These are phyloP conservation scores for Bolboschoenus planiculmis DNA, from an alignment of 176 grass and related monocot genomes.

Conservation along the genomic window DNA sequence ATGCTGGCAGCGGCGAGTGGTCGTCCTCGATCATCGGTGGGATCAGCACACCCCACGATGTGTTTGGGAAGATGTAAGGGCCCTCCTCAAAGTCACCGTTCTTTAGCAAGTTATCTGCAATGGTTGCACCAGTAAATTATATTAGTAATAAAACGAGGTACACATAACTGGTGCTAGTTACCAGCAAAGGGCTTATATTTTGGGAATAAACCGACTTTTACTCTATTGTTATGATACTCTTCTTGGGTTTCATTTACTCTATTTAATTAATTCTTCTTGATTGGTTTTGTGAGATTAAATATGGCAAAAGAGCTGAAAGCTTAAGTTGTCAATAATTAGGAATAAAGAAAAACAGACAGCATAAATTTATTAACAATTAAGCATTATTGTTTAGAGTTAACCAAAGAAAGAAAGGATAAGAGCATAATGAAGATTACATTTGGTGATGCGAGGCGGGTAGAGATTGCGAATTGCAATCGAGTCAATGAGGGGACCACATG, in stretches of 20 bases:
- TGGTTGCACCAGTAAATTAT: background rate
- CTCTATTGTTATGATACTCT: background rate
- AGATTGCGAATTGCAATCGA: slow-evolving; percentile 54
- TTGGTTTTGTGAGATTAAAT: background rate
- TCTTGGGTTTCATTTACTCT: background rate
- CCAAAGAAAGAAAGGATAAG: background rate
- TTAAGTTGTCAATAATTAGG: background rate
- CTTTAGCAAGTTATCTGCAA: slow-evolving; percentile 70
- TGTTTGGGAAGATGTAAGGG: slow-evolving; percentile 56
- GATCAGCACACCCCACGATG: slow-evolving; percentile 70
- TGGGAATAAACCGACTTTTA: background rate
- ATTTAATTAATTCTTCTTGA: background rate
- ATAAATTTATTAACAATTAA: background rate
- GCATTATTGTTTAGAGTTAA: background rate
- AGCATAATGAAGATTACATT: slow-evolving; percentile 1
- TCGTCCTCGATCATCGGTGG: slow-evolving; percentile 88
- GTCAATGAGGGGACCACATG: slow-evolving; percentile 85
- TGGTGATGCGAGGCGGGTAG: slow-evolving; percentile 41
- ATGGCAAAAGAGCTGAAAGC: background rate
- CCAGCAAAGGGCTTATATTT: background rate
- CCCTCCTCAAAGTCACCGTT: slow-evolving; percentile 94
- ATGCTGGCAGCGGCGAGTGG: slow-evolving; percentile 80
- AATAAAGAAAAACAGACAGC: background rate
- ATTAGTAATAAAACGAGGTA: background rate
- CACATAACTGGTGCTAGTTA: background rate